Conservation (phyloP, 345 rosid species). For the Pistacia integerrima region DNA sequence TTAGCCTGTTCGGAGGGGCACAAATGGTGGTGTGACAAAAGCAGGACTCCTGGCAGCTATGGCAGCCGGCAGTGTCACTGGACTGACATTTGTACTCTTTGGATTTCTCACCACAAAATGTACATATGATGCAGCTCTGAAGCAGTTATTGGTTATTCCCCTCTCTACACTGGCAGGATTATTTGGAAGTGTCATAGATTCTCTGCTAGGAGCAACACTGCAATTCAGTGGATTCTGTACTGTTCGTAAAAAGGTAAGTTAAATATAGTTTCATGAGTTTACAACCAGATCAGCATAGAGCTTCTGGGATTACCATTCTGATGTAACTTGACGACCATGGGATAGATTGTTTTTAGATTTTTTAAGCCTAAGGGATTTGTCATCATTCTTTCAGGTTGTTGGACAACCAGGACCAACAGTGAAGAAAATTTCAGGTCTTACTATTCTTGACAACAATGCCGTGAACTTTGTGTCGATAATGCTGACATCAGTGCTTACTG, state of each 20-base stretch:
- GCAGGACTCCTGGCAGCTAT: conserved; percentile 83
- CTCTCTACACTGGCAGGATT: conserved; percentile 75
- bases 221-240: conserved; percentile 96
- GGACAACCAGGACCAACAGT: conserved; percentile 94
- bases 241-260: conserved; percentile 80
- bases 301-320: background rate
- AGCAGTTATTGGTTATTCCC: conserved; percentile 81
- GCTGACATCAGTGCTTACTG: conserved; percentile 66
- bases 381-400: conserved; percentile 65
- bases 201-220: conserved; percentile 86
- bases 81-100: conserved; percentile 63
- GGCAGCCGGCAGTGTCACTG: conserved; percentile 76
- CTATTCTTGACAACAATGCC: conserved; percentile 85
- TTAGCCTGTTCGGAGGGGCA: conserved; percentile 89
- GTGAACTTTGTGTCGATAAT: conserved; percentile 82
- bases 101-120: conserved; percentile 75
- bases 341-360: background rate
- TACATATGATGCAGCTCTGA: conserved; percentile 47
- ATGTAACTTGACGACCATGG: background rate
- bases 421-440: conserved; percentile 79
- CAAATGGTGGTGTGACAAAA: conserved; percentile 90
- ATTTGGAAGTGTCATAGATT: conserved; percentile 81
- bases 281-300: background rate
- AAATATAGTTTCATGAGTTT: conserved; percentile 2
- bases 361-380: background rate